Conservation (phyloP, 345 rosid species). For the Populus nigra region DNA sequence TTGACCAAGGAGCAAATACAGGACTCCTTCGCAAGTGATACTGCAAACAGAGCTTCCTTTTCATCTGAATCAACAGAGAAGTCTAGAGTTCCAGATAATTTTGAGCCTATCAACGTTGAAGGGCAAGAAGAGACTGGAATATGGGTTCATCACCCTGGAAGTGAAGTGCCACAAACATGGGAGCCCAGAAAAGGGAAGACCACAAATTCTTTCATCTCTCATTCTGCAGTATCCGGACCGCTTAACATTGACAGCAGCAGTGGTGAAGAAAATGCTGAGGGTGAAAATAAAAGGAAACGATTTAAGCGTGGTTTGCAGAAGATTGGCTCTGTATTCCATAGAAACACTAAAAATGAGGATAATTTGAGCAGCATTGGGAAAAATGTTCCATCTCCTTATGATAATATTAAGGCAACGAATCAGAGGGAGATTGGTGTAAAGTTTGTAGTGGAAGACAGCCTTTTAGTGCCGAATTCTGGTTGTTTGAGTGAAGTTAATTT, state of each 20-base stretch:
- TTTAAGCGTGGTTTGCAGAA: slow-evolving; percentile 50
- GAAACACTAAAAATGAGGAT: slow-evolving; percentile 45
- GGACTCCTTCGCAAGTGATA: slow-evolving; percentile 37
- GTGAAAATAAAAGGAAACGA: slow-evolving; percentile 26
- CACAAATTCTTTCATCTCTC: slow-evolving; percentile 23
- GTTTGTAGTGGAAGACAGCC: slow-evolving; percentile 46
- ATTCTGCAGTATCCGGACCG: slow-evolving; percentile 36
- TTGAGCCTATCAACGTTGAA: slow-evolving; percentile 73
- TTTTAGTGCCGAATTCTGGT: slow-evolving; percentile 30
- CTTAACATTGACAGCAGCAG: slow-evolving; percentile 44
- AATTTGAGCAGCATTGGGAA: slow-evolving; percentile 39
- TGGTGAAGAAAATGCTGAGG: slow-evolving; percentile 47
- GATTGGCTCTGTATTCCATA: slow-evolving; percentile 48
- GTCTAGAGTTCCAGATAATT: slow-evolving; percentile 52
- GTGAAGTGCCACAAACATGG: slow-evolving; percentile 70
- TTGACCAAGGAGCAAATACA: slow-evolving; percentile 34
- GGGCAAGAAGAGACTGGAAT: slow-evolving; percentile 75
- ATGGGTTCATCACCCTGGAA: slow-evolving; percentile 89
- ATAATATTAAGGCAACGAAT: slow-evolving; percentile 54
- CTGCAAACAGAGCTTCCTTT: slow-evolving; percentile 38
- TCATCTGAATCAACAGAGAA: slow-evolving; percentile 46
- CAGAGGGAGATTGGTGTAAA: slow-evolving; percentile 45
- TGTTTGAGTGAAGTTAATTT: slow-evolving; percentile 30
- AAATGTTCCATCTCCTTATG: slow-evolving; percentile 42
- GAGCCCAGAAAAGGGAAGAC: slow-evolving; percentile 80